Evolutionary conservation across 495 filamentous ascomycete genomes (phyloP), one percentile per base, ranked within the genome.

Genomic region (Penicillium tannophilum): DNA sequence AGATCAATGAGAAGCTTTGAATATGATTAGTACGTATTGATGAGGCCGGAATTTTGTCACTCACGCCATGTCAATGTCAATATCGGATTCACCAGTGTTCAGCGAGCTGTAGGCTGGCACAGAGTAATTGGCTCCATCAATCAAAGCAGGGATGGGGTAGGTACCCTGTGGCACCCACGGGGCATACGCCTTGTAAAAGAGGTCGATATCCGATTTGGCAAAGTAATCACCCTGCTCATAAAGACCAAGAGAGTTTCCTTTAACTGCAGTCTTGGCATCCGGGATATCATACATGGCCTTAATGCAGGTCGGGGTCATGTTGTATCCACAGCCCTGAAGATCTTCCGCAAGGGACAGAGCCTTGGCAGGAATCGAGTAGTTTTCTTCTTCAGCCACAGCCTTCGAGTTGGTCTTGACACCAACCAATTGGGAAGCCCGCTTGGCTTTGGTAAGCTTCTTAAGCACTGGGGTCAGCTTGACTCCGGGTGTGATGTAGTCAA

Each of bases 401-500:
- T 55, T 45, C 7, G 50, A 19, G 54, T 42, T 58, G 5, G 59
- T 43, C 47, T 62, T 63, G 28, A 46, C 43, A n/a, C 58, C 54
- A 19, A 33, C 48, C 48, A 69, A 43, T n/a, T 69, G 56, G 1
- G 67, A 69, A 12, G 55, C 56, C 0, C 67, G 60, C 55, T 69
- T 69, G 1, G 36, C 55, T 39, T 65, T 61, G 14, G 46, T 66
- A 41, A 44, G 61, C 48, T 65, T 65, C 68, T 72, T 69, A 24
- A 61, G 43, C 8, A 65, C 54, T 23, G 55, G 55, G n/a, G 53
- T 73, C 16, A 81, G 62, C 55, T 78, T 83, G 58, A 87, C 69
- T 4, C 82, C 82, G 0, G 84, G 83, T 0, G 78, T 86, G 43
- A 86, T 80, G 56, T 83, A 86, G 66, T 88, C 85, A 42, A 87